Conservation (phyloP, 768 basidiomycete genomes). For the Tulasnella sp. region DNA sequence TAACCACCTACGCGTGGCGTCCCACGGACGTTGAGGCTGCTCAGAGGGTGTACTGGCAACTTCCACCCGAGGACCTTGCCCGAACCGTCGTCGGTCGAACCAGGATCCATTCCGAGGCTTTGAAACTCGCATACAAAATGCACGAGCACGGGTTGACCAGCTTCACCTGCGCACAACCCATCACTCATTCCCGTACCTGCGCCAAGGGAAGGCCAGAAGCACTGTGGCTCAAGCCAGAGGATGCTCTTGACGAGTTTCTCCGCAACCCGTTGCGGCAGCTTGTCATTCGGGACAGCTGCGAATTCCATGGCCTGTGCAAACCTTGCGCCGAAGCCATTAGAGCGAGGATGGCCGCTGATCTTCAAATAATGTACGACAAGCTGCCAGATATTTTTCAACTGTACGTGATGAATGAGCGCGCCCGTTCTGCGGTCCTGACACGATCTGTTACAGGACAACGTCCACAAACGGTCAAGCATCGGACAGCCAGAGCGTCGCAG, state of each 20-base stretch:
- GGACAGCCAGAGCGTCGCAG: neutral
- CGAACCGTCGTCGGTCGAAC: slow-evolving; percentile 3
- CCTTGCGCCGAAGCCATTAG: neutral
- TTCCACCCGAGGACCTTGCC: slow-evolving; percentile 2
- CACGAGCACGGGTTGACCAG: slow-evolving; percentile 15
- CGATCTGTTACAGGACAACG: neutral
- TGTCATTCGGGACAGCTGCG: slow-evolving; percentile 17
- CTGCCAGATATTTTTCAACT: slow-evolving; percentile 15
- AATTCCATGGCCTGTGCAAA: slow-evolving; percentile 17
- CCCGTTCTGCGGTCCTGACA: neutral
- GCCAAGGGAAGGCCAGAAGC: slow-evolving; percentile 15
- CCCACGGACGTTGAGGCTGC: slow-evolving; percentile 7
- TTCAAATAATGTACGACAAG: neutral
- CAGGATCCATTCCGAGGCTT: slow-evolving; percentile 8
- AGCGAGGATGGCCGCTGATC: slow-evolving; percentile 3
- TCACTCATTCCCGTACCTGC: slow-evolving; percentile 14
- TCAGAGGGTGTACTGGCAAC: neutral
- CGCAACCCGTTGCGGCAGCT: slow-evolving; percentile 15
- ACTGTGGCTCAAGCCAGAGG: slow-evolving; percentile 14
- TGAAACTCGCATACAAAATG: slow-evolving; percentile 13
- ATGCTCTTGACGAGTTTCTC: slow-evolving; percentile 13
- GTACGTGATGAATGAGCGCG: neutral
- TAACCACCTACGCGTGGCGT: slow-evolving; percentile 7
- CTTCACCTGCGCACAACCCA: slow-evolving; percentile 4
- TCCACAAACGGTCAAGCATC: neutral